Evolutionary conservation across 345 rosid species (phyloP), one percentile per base, ranked within the genome.

Genomic region (Laguncularia racemosa): DNA sequence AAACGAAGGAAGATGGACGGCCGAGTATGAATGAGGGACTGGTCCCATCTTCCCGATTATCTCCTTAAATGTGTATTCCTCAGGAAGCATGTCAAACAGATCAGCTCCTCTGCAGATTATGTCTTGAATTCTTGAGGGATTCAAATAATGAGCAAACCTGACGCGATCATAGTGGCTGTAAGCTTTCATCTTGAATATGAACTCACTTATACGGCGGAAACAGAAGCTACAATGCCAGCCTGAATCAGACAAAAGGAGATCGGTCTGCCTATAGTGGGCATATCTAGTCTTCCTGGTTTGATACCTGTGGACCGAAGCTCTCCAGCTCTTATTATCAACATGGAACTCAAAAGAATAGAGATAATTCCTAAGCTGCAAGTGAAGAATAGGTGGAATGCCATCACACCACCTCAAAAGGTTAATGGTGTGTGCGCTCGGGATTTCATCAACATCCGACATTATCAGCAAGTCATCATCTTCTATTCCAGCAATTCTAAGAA

Each of bases 141-240:
- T 62, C 28, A 73, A 21, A 44, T 55, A 73, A 53, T 59, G 70
- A 17, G 50, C 47, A 48, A 68, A 67, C 55, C 77, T 59, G 18
- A 73, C 64, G 46, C 77, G 61, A 14, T 73, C 77, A 13, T 14
- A 48, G 49, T 73, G 77, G 67, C 77, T 73, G 60, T 73, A 73
- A n/a, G 77, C 73, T 47, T 64, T 73, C 73, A 73, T 68, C 73
- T 68, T 73, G 66, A 73, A 73, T 53, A 68, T 50, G 19, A 73
- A 73, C 59, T 64, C 73, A 43, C 64, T 65, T 46, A 73, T 56
- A 40, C 20, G 59, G 16, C 73, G 73, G 47, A 73, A 73, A 55
- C 77, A 73, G 61, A 73, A 73, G 70, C 77, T 73, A 52, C 77
- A 73, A 57, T 73, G 77, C 77, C 77, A 73, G 21, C 77, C 77